Conservation (phyloP, 1,284 basidiomycete species). For the Marasmius fiardii region DNA sequence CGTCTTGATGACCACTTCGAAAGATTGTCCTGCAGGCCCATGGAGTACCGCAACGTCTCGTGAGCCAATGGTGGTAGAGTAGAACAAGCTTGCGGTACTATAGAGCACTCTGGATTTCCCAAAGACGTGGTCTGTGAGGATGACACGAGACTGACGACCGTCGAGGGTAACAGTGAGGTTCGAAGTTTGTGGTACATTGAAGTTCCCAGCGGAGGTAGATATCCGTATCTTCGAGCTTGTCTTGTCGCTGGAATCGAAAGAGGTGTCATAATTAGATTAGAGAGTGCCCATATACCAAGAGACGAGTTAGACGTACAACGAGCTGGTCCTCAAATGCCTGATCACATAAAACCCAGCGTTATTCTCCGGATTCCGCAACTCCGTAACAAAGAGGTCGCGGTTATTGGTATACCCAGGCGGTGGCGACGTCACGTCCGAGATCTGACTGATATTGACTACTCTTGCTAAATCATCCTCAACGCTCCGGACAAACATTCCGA, state of each 20-base stretch:
- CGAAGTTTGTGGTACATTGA: background rate
- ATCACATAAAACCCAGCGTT: conserved; percentile 52
- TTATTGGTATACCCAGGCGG: conserved; percentile 50
- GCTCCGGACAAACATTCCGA: conserved; percentile 2
- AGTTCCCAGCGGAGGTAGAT: background rate
- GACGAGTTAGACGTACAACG: conserved; percentile 9
- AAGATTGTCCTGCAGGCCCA: conserved; percentile 4
- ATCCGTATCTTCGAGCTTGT: background rate
- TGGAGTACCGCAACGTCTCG: conserved; percentile 4
- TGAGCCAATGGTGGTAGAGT: background rate
- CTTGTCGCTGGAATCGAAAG: background rate
- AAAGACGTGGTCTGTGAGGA: background rate
- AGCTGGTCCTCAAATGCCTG: conserved; percentile 35
- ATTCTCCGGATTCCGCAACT: conserved; percentile 51
- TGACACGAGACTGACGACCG: conserved; percentile 1
- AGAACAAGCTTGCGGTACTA: conserved; percentile 5
- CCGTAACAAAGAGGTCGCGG: conserved; percentile 42
- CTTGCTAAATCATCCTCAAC: background rate
- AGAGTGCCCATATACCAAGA: background rate
- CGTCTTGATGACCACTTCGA: conserved; percentile 1
- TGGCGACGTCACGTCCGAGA: conserved; percentile 22
- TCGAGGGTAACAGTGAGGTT: background rate
- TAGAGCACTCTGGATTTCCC: background rate
- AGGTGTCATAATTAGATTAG: background rate
- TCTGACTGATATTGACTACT: background rate